Conservation (phyloP, 495 filamentous ascomycete species). For the Elasticomyces elasticus region DNA sequence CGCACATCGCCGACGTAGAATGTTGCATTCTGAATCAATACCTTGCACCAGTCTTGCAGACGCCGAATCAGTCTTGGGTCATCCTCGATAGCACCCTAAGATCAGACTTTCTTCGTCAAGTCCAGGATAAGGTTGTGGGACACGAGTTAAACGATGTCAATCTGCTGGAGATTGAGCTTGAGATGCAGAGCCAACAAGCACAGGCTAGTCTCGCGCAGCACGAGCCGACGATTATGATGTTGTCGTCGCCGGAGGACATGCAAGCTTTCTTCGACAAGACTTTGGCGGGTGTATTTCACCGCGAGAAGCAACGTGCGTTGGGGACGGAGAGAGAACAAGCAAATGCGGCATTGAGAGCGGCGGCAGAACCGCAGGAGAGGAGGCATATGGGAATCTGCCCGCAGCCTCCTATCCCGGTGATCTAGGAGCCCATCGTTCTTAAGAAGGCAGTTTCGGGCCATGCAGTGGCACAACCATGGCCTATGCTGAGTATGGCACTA, state of each 20-base stretch:
- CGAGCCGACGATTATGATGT: neutral
- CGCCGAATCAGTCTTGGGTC: slow-evolving; percentile 3
- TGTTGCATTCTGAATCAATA: neutral
- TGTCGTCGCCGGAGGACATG: neutral
- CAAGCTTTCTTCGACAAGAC: neutral
- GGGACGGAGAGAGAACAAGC: neutral
- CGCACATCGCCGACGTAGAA: neutral
- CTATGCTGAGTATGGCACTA: no score
- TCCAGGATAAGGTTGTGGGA: neutral
- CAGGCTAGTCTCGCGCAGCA: neutral
- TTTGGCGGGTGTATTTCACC: neutral
- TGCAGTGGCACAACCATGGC: no score
- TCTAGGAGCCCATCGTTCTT: neutral
- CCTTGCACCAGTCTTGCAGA: neutral
- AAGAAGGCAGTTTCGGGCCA: no score
- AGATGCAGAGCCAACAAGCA: slow-evolving; percentile 1
- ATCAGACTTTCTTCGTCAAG: neutral
- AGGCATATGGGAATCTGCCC: neutral
- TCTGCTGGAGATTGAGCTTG: slow-evolving; percentile 3
- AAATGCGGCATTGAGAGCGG: neutral
- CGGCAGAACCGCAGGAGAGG: neutral
- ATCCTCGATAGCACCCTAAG: neutral
- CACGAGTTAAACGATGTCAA: neutral
- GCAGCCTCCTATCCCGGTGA: neutral
- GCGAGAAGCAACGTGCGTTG: neutral